Evolutionary conservation across 1,139 yeast species (phyloP), one percentile per base, ranked within the genome.

Genomic region (Diutina sp.): DNA sequence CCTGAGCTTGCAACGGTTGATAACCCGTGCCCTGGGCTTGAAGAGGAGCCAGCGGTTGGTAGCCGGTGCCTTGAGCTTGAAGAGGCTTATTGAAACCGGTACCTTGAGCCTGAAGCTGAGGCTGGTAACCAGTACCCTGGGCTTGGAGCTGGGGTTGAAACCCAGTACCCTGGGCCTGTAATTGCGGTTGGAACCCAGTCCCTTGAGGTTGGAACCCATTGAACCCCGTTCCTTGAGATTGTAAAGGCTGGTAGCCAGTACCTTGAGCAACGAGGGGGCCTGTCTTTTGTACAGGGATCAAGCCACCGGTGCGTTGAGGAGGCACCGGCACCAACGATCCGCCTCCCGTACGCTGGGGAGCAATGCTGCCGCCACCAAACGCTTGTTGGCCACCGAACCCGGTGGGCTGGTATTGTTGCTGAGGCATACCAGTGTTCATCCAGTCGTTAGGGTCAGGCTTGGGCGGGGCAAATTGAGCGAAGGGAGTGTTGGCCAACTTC

Each of bases 401-500:
- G 9, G 69, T 64, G 55, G 61, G 60, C 56, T 67, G 73, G 3
- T 71, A 67, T 25, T 60, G 61, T 55, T 62, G 51, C 60, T 56
- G 60, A 12, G 18, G 35, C n/a, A 29, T 12, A 12, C 9, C 6
- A 3, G 38, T 6, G 32, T 53, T 53, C 61, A 66, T 59, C 73
- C 74, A 72, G 59, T 72, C 74, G 51, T 66, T 64, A 54, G 64
- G 66, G 44, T 30, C 8, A 12, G 47, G 54, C 35, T 41, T 41
- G 48, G 64, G 63, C 16, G 63, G 62, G 1, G 67, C 63, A 60
- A 66, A 64, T 38, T 61, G 59, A n/a, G 79, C 76, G 66, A 77
- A 77, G 3, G 81, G 80, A 12, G 81, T 77, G 62, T 75, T 74
- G 50, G 74, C 76, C 63, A 77, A 71, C 46, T 76, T 66, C 57